Evolutionary conservation across 2,329 filamentous ascomycete species (phyloP).

Genomic region (Diaporthe eres): DNA sequence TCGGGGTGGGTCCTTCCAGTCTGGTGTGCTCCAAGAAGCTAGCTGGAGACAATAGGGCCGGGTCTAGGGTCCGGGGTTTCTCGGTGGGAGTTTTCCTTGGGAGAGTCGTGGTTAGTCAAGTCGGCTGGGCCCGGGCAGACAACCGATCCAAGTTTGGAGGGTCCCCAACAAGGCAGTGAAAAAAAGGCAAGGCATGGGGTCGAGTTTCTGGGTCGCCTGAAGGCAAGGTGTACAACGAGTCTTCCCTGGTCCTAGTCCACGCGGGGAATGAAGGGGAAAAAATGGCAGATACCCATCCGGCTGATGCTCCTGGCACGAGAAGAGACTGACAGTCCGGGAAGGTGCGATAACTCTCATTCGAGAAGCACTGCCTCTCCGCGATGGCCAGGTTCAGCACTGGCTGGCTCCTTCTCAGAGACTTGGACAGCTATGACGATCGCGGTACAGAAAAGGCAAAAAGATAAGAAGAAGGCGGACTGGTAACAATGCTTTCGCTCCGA

Average conservation of each 20-base stretch:
- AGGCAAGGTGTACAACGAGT: not conserved
- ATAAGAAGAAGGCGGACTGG: no score
- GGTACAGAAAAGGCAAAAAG: no score
- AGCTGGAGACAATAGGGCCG: not conserved
- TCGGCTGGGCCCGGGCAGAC: not conserved
- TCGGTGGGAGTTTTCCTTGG: not conserved
- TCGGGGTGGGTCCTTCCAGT: not conserved
- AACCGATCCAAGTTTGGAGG: not conserved
- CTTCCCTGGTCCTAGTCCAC: not conserved
- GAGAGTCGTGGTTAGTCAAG: not conserved
- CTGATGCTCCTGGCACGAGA: not conserved
- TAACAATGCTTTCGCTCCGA: not conserved
- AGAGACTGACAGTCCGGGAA: not conserved
- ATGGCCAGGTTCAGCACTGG: not conserved
- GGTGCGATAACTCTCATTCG: not conserved
- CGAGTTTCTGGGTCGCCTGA: not conserved
- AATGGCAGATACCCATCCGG: not conserved
- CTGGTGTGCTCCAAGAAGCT: slow-evolving; percentile 13
- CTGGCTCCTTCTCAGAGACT: not conserved
- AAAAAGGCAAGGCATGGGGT: not conserved
- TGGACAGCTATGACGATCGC: not conserved
- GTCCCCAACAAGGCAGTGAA: not conserved
- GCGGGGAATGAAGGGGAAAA: not conserved
- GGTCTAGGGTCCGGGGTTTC: not conserved
- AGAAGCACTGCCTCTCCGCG: not conserved